Base-by-base conservation (phyloP, 352 stramenopile species). In the Globisporangium lucens region DNA sequence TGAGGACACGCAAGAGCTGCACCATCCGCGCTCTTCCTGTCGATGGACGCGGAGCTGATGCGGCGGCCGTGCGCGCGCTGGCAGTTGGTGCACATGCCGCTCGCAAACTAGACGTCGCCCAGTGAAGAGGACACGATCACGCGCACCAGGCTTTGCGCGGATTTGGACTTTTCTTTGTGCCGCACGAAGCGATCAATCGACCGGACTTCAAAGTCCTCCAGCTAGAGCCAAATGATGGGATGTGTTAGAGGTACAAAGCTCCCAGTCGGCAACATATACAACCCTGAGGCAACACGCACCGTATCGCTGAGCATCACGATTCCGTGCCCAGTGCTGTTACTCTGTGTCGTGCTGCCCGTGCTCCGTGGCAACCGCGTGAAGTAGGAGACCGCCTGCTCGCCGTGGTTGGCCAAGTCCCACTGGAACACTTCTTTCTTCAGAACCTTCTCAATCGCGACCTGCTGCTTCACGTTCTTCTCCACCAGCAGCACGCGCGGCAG, bases 401-500 rank as follows among this genome's bases (percentile, higher is more conserved):
- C 80, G 43, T 73, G 82, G 65, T 78, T 80, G 7, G 83, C 79
- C 2, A 93, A 65, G 58, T 91, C 85, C 85, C 85, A 93, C 29
- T 80, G 73, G 61, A 91, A 91, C 8, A 71, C 69, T 57, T 91
- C 82, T 43, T 87, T 88, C 29, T 73, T 75, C 8, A 93, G 69
- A 6, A 83, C 56, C 56, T 82, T 90, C 64, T 93, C 85, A 30
- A 75, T 76, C 7, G 72, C 68, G 35, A 93, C 35, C 43, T 91
- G 83, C 60, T 85, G 79, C 35, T 89, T 89, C 2, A 75, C 74
- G 41, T 66, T 56, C 49, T 77, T 80, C 58, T 89, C 81, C 8
- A 91, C 72, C 10, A 92, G 59, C n/a, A 92, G 55, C 12, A 88
- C 82, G 9, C 80, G 79, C 17, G 84, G 84, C n/a, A 90, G 71